These are phyloP conservation scores for Pythium angustatum DNA, from an alignment of 352 stramenopile species.

Conservation along the genomic window DNA sequence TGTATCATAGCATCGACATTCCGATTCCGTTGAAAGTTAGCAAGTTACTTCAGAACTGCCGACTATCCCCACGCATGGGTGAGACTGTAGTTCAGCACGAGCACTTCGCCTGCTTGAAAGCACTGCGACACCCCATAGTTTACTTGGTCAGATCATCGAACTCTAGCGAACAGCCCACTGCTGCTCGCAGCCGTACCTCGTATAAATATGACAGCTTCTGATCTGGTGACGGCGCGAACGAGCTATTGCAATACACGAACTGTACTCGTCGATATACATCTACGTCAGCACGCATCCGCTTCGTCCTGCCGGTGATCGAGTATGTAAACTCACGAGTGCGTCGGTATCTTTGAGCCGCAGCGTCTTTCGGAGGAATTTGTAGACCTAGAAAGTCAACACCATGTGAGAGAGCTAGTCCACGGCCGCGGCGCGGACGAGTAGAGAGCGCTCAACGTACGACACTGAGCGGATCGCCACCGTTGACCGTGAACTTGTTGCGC, in stretches of 20 bases:
- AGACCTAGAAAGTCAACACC: conserved; percentile 43
- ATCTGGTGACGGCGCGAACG: conserved; percentile 81
- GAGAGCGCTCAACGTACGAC: conserved; percentile 44
- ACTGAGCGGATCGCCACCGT: conserved; percentile 68
- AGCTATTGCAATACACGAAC: conserved; percentile 90
- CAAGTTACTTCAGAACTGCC: no score
- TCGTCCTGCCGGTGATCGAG: background rate
- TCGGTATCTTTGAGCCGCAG: conserved; percentile 75
- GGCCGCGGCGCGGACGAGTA: no score
- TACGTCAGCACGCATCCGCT: background rate
- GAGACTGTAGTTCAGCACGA: conserved; percentile 88
- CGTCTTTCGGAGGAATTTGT: conserved; percentile 86
- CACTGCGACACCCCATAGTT: conserved; percentile 38
- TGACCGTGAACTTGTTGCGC: conserved; percentile 87
- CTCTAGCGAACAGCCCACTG: background rate
- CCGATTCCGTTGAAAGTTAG: no score
- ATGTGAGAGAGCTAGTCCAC: no score
- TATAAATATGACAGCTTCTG: conserved; percentile 77
- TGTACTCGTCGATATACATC: conserved; percentile 16
- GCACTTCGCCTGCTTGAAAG: conserved; percentile 76
- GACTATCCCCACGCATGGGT: conserved; percentile 79
- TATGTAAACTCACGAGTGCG: conserved; percentile 45
- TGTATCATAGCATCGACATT: conserved; percentile 12
- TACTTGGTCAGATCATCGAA: background rate
- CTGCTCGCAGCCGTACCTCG: conserved; percentile 38